A percentile compares a stretch with the other conserved stretches of the same genome.
Evolutionary conservation across 1,139 yeast genomes (phyloP).

Genomic region (Torulaspora globosa): DNA sequence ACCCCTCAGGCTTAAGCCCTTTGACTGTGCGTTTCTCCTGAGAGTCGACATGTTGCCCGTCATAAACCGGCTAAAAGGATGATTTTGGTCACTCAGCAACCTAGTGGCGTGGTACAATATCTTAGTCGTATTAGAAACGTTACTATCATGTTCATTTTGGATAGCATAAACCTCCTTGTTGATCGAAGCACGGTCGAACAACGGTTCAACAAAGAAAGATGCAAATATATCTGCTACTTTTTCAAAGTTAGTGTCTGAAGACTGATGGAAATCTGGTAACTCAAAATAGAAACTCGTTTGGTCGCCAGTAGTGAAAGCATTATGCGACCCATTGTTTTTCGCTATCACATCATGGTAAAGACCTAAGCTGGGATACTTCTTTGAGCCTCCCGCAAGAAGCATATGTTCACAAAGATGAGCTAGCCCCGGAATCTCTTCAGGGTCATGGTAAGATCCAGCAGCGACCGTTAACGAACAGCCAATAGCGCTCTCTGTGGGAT

Average conservation of each 20-base stretch:
- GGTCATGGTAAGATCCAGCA: constrained; percentile 63
- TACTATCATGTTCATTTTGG: constrained; percentile 59
- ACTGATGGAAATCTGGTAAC: constrained; percentile 41
- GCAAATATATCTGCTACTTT: constrained; percentile 48
- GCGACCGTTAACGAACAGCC: constrained; percentile 52
- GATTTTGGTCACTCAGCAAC: constrained; percentile 43
- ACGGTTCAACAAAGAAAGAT: constrained; percentile 48
- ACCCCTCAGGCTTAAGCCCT: constrained; percentile 51
- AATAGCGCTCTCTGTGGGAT: constrained; percentile 47
- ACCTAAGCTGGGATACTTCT: constrained; percentile 47
- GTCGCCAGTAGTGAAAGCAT: constrained; percentile 67
- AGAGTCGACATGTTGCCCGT: constrained; percentile 66
- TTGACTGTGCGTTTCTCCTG: constrained; percentile 46
- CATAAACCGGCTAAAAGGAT: constrained; percentile 67
- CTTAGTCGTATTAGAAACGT: constrained; percentile 44
- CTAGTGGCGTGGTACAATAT: constrained; percentile 56
- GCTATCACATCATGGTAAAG: constrained; percentile 44
- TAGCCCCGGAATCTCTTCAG: constrained; percentile 50
- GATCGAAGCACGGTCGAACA: constrained; percentile 43
- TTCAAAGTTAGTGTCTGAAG: constrained; percentile 41
- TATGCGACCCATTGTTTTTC: constrained; percentile 51
- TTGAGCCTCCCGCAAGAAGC: constrained; percentile 53
- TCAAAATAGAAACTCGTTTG: constrained; percentile 60
- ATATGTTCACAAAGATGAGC: constrained; percentile 77
- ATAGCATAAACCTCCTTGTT: constrained; percentile 54